These are phyloP conservation scores for Purpureocillium lavendulum DNA, from an alignment of 2,329 filamentous ascomycete genomes.

Conservation along the genomic window DNA sequence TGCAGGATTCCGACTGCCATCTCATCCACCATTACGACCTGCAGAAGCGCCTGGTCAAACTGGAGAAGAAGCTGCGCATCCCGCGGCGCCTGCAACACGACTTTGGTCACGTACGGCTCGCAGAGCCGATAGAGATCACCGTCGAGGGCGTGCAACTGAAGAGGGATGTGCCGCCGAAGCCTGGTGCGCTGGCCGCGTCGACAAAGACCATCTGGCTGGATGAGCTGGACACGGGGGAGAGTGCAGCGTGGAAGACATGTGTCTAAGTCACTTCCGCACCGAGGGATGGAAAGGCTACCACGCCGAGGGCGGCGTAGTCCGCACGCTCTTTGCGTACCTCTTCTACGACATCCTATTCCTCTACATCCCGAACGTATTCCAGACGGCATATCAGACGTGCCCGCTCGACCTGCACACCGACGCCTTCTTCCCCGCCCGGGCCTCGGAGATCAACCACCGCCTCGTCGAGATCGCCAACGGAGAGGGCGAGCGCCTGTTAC, in stretches of 20 bases:
- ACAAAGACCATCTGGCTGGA: constrained; percentile 87
- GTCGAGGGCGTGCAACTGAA: constrained; percentile 74
- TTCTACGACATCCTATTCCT: constrained; percentile 91
- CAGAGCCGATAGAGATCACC: constrained; percentile 65
- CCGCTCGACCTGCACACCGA: constrained; percentile 90
- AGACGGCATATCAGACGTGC: constrained; percentile 90
- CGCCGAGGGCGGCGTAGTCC: constrained; percentile 80
- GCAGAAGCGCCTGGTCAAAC: constrained; percentile 85
- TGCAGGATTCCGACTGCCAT: constrained; percentile 85
- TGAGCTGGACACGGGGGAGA: constrained; percentile 59
- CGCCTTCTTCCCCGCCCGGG: constrained; percentile 78
- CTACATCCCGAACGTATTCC: constrained; percentile 94
- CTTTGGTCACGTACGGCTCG: constrained; percentile 76
- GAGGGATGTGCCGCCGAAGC: constrained; percentile 38
- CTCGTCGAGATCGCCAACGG: constrained; percentile 85
- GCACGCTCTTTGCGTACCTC: constrained; percentile 84
- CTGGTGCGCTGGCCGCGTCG: constrained; percentile 32
- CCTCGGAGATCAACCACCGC: constrained; percentile 80
- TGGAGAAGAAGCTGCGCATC: constrained; percentile 77
- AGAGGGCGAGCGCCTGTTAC: constrained; percentile 57
- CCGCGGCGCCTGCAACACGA: constrained; percentile 84
- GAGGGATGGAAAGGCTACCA: constrained; percentile 94
- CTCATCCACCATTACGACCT: constrained; percentile 90
- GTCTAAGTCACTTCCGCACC: constrained; percentile 73
- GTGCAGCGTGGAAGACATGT: constrained; percentile 91